Conservation (phyloP, 2,329 filamentous ascomycete species). For the Hymenoscyphus fructigenus region DNA sequence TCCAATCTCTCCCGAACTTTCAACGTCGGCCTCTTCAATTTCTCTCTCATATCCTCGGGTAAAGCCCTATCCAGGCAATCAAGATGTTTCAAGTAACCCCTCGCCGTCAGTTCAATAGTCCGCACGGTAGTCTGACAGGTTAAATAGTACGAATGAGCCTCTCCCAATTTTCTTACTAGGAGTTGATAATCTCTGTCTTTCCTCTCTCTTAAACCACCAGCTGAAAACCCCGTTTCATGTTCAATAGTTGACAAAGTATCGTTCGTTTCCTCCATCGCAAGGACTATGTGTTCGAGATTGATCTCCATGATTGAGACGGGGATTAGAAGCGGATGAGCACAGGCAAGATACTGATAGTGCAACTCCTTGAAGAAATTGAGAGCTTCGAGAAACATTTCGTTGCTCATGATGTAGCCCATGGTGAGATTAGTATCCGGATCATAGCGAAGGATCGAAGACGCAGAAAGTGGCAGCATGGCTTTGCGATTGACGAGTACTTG, state of each 20-base stretch:
- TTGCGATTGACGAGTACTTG: not conserved
- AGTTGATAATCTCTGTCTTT: not conserved
- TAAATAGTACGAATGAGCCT: not conserved
- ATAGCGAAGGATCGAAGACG: not conserved
- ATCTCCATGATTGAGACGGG: not conserved
- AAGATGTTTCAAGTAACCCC: not conserved
- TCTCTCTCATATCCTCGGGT: not conserved
- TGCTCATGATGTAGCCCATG: not conserved
- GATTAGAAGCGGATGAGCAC: not conserved
- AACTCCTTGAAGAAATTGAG: not conserved
- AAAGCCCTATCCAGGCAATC: not conserved
- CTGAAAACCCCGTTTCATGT: not conserved
- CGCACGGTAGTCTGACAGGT: not conserved
- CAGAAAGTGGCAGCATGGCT: not conserved
- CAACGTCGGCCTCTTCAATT: not conserved
- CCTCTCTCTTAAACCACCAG: not conserved
- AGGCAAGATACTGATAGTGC: not conserved
- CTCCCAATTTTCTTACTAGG: not conserved
- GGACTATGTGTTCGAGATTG: not conserved
- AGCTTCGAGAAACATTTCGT: not conserved
- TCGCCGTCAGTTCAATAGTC: not conserved
- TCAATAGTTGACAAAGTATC: no score
- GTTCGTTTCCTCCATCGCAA: no score
- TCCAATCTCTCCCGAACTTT: not conserved
- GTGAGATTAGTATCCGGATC: not conserved